A percentile compares a stretch with the other conserved stretches of the same genome.
These are phyloP conservation scores for Ophioceras dolichostomum DNA, from an alignment of 2,329 filamentous ascomycete species.

Conservation along the genomic window DNA sequence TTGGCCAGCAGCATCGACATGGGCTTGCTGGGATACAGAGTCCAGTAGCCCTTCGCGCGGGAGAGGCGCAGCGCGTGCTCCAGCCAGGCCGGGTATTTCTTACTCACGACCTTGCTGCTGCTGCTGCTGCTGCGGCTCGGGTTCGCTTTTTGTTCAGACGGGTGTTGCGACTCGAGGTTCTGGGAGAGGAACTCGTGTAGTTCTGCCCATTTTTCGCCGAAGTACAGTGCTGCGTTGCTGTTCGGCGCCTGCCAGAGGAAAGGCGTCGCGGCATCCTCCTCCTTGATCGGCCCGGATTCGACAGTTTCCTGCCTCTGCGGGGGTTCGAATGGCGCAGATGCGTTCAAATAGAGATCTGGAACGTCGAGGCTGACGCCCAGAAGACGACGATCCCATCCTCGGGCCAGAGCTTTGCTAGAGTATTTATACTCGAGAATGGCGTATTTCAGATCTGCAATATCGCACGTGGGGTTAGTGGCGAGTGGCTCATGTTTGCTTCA, in stretches of 20 bases:
- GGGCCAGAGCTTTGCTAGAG: conserved; percentile 34
- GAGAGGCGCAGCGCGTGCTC: conserved; percentile 69
- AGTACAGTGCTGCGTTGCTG: conserved; percentile 69
- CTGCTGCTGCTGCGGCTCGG: conserved; percentile 20
- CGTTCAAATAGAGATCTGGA: conserved; percentile 52
- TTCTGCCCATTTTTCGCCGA: conserved; percentile 78
- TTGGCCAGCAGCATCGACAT: conserved; percentile 48
- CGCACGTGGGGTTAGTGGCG: not conserved
- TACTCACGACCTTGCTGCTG: conserved; percentile 46
- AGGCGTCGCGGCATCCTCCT: conserved; percentile 27
- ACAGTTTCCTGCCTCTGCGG: too few relatives aligned
- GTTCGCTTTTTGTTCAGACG: conserved; percentile 9
- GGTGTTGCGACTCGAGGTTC: conserved; percentile 33
- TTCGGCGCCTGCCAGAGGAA: conserved; percentile 82
- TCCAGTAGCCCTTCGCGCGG: conserved; percentile 62
- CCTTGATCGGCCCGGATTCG: not conserved
- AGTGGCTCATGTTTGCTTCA: too few relatives aligned
- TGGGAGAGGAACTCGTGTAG: conserved; percentile 68
- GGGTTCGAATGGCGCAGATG: conserved; percentile 38
- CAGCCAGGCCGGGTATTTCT: conserved; percentile 61
- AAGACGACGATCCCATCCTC: conserved; percentile 40
- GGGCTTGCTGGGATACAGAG: conserved; percentile 61
- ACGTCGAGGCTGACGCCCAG: conserved; percentile 73
- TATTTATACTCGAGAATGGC: conserved; percentile 65
- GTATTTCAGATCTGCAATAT: conserved; percentile 59